Percentiles rank a stretch among this genome's conserved stretches.
These are phyloP conservation scores for Rubus parviflorus DNA, from an alignment of 306 rosid genomes.

Conservation along the genomic window DNA sequence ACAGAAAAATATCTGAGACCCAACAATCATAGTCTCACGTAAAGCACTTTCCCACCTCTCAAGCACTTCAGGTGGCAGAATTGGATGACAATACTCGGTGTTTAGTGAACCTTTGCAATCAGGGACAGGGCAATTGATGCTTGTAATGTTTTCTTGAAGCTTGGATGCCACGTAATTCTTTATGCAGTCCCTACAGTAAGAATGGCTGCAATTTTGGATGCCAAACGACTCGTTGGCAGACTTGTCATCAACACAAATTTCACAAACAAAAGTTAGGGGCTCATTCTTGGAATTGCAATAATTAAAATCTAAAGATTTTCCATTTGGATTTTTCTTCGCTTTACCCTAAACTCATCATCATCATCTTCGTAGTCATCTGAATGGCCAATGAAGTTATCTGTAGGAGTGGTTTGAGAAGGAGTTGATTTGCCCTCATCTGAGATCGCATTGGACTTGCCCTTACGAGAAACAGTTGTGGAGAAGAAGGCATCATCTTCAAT, in stretches of 20 bases:
- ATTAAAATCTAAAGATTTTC: not conserved
- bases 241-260: slow-evolving; percentile 41
- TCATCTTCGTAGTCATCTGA: not conserved
- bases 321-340: not conserved
- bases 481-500: not conserved
- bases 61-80: slow-evolving; percentile 40
- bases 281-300: not conserved
- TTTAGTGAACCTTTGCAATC: slow-evolving; percentile 41
- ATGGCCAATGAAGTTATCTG: not conserved
- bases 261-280: slow-evolving; percentile 21
- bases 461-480: not conserved
- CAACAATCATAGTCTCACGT: slow-evolving; percentile 33
- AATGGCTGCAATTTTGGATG: slow-evolving; percentile 43
- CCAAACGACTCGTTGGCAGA: slow-evolving; percentile 22
- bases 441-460: not conserved
- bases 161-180: slow-evolving; percentile 50
- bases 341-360: not conserved
- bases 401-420: not conserved
- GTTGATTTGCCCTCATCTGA: not conserved
- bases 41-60: slow-evolving; percentile 48
- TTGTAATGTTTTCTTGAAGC: slow-evolving; percentile 39
- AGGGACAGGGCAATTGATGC: slow-evolving; percentile 49
- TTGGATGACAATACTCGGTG: slow-evolving; percentile 37
- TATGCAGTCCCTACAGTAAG: slow-evolving; percentile 51
- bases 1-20: slow-evolving; percentile 39